A percentile compares a stretch with the other conserved stretches of the same genome.
Evolutionary conservation across 2,329 filamentous ascomycete species (phyloP).

Genomic region (Exophiala spinifera): DNA sequence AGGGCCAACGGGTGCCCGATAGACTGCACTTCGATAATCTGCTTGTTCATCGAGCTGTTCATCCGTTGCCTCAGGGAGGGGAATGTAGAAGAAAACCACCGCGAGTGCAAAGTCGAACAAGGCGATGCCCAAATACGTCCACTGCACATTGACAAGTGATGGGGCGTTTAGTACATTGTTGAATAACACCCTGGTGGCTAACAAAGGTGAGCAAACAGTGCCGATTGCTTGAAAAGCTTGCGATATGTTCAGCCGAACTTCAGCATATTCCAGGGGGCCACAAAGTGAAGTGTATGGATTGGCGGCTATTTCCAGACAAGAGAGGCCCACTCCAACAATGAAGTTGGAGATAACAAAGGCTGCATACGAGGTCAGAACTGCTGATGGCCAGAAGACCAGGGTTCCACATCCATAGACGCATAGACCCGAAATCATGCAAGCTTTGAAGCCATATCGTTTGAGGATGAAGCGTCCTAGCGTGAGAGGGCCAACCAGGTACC

Average conservation of each 20-base stretch:
- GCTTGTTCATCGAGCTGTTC: slow-evolving; percentile 56
- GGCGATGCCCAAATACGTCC: slow-evolving; percentile 62
- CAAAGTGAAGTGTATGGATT: slow-evolving; percentile 63
- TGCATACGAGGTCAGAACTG: slow-evolving; percentile 59
- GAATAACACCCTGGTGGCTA: slow-evolving; percentile 60
- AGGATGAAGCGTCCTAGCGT: slow-evolving; percentile 55
- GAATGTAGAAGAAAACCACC: slow-evolving; percentile 59
- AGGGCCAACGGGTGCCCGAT: slow-evolving; percentile 44
- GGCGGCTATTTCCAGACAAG: slow-evolving; percentile 58
- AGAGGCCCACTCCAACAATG: slow-evolving; percentile 59
- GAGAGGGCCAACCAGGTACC: slow-evolving; percentile 56
- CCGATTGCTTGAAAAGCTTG: slow-evolving; percentile 62
- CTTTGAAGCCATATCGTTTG: slow-evolving; percentile 60
- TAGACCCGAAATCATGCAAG: slow-evolving; percentile 59
- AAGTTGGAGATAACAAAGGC: slow-evolving; percentile 62
- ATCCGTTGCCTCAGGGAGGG: slow-evolving; percentile 61
- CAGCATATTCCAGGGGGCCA: slow-evolving; percentile 58
- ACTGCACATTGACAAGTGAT: slow-evolving; percentile 59
- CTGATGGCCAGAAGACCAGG: slow-evolving; percentile 63
- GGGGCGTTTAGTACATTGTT: slow-evolving; percentile 47
- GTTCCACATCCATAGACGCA: slow-evolving; percentile 62
- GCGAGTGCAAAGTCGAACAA: slow-evolving; percentile 59
- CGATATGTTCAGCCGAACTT: slow-evolving; percentile 59
- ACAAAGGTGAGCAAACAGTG: slow-evolving; percentile 56
- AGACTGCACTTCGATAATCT: slow-evolving; percentile 50